Percentiles rank a stretch among this genome's conserved stretches.
These are phyloP conservation scores for Salix udensis DNA, from an alignment of 345 rosid genomes.

Conservation along the genomic window DNA sequence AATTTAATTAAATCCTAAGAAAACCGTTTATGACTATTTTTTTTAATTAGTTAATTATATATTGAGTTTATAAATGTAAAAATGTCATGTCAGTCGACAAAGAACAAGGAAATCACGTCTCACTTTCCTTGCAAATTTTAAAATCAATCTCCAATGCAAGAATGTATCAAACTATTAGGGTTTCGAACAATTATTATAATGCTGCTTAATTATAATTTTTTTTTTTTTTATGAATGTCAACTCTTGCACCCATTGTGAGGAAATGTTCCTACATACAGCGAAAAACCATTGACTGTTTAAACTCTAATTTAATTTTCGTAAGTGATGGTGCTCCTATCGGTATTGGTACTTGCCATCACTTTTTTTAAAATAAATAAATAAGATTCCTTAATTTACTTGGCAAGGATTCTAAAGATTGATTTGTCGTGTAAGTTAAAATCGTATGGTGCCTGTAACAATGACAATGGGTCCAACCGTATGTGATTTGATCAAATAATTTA, in stretches of 20 bases:
- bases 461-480: slow-evolving; percentile 2
- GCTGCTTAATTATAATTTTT: neutral
- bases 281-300: neutral
- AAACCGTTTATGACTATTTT: neutral
- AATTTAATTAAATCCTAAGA: neutral
- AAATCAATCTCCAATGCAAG: neutral
- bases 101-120: neutral
- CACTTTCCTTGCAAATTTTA: neutral
- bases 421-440: slow-evolving; percentile 2
- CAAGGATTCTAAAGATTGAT: neutral
- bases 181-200: too few relatives aligned
- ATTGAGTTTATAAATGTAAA: neutral
- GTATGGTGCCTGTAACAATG: slow-evolving; percentile 7
- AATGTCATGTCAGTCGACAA: neutral
- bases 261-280: neutral
- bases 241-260: neutral
- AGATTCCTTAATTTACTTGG: neutral
- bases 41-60: too few relatives aligned
- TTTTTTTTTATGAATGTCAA: neutral
- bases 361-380: neutral
- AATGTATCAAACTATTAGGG: neutral
- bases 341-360: neutral
- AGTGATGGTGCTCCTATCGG: neutral
- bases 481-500: neutral
- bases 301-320: neutral